A percentile compares a stretch with the other conserved stretches of the same genome.
These are phyloP conservation scores for Thymus quinquecostatus DNA, from an alignment of 257 asterid genomes.

Conservation along the genomic window DNA sequence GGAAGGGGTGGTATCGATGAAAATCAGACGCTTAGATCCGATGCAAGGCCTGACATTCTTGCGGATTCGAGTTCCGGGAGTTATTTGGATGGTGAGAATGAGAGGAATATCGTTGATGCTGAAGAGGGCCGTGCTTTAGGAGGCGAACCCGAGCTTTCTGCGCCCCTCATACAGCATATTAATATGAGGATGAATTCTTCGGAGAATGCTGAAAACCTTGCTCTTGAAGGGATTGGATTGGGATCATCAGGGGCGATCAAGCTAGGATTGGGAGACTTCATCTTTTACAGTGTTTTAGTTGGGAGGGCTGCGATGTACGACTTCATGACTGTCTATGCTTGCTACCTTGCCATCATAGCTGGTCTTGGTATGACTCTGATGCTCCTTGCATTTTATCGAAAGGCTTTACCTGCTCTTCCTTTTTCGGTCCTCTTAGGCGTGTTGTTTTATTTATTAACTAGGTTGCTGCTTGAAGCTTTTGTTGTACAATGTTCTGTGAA, in stretches of 20 bases:
- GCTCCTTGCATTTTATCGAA: slow-evolving; percentile 84
- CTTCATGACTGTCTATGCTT: slow-evolving; percentile 92
- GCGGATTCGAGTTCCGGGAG: slow-evolving; percentile 13
- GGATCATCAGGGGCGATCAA: slow-evolving; percentile 95
- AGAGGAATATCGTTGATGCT: slow-evolving; percentile 42
- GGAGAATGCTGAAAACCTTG: slow-evolving; percentile 50
- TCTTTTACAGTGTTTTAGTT: slow-evolving; percentile 91
- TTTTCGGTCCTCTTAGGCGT: slow-evolving; percentile 87
- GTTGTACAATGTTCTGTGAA: slow-evolving; percentile 83
- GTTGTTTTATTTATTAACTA: slow-evolving; percentile 75
- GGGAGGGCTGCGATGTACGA: slow-evolving; percentile 98
- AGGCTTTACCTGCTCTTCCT: slow-evolving; percentile 98
- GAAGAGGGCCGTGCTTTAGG: slow-evolving; percentile 50
- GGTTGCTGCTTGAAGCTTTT: slow-evolving; percentile 80
- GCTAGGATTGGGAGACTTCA: slow-evolving; percentile 94
- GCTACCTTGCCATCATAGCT: slow-evolving; percentile 93
- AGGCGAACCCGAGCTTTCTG: slow-evolving; percentile 61
- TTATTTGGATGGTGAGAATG: slow-evolving; percentile 29
- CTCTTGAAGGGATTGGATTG: slow-evolving; percentile 84
- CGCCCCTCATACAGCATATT: slow-evolving; percentile 73
- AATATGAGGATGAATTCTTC: slow-evolving; percentile 51
- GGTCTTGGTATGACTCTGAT: slow-evolving; percentile 88
- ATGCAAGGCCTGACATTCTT: slow-evolving; percentile 3
- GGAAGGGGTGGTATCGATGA: slow-evolving; percentile 38
- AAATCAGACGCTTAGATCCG: slow-evolving; percentile 22